These are phyloP conservation scores for Sarcomyxa edulis DNA, from an alignment of 768 basidiomycete genomes.

Conservation along the genomic window DNA sequence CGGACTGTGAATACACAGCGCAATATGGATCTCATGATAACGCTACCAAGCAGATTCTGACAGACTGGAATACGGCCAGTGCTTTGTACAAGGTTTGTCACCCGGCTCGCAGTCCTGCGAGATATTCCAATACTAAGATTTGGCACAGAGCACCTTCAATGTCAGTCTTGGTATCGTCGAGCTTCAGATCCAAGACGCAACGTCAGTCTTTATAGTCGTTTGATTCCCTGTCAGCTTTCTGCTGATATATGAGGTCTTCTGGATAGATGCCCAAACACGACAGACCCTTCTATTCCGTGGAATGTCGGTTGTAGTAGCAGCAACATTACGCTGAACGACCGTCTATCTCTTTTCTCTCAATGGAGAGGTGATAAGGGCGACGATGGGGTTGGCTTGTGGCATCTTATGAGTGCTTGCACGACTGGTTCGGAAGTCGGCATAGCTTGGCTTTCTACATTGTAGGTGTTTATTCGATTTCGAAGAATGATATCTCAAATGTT, in stretches of 20 bases:
- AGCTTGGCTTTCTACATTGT: slow-evolving; percentile 83
- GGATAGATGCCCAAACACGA: slow-evolving; percentile 54
- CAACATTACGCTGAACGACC: slow-evolving; percentile 54
- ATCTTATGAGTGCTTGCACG: slow-evolving; percentile 81
- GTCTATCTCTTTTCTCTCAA: slow-evolving; percentile 73
- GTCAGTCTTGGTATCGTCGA: slow-evolving; percentile 81
- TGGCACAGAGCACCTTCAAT: slow-evolving; percentile 65
- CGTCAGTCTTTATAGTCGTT: slow-evolving; percentile 24
- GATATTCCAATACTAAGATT: slow-evolving; percentile 3
- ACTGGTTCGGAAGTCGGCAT: slow-evolving; percentile 83
- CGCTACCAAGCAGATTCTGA: slow-evolving; percentile 72
- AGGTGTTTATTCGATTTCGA: slow-evolving; percentile 19
- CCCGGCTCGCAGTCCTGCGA: not conserved
- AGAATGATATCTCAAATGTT: slow-evolving; percentile 6
- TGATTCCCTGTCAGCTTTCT: slow-evolving; percentile 3
- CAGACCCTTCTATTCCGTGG: slow-evolving; percentile 58
- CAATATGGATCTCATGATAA: slow-evolving; percentile 59
- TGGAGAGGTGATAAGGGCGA: slow-evolving; percentile 73
- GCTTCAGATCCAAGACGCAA: slow-evolving; percentile 61
- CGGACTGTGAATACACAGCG: slow-evolving; percentile 75
- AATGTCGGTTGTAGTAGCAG: slow-evolving; percentile 62
- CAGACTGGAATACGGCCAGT: slow-evolving; percentile 75
- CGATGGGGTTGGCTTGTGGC: slow-evolving; percentile 84
- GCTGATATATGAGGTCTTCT: slow-evolving; percentile 1
- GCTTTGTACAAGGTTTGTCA: slow-evolving; percentile 56